These are phyloP conservation scores for Aspergillus ustus DNA, from an alignment of 2,329 filamentous ascomycete genomes.

Conservation along the genomic window DNA sequence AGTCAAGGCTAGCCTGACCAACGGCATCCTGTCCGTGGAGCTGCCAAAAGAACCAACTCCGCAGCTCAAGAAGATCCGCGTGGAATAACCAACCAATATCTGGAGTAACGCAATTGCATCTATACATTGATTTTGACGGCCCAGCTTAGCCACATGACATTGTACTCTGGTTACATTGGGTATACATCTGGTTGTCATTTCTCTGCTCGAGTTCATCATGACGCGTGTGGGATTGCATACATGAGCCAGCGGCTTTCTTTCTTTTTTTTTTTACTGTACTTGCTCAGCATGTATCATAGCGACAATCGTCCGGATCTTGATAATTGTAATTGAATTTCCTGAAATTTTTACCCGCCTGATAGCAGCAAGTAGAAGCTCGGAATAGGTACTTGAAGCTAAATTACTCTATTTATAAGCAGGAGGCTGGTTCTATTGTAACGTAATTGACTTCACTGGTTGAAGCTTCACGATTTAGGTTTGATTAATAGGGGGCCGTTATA, in stretches of 20 bases:
- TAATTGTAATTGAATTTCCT: neutral
- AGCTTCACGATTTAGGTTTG: no score
- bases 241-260: constrained; percentile 2
- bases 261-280: neutral
- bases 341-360: neutral
- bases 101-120: neutral
- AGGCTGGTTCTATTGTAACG: no score
- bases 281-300: neutral
- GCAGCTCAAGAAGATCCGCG: constrained; percentile 56
- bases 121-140: neutral
- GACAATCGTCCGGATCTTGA: neutral
- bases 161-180: neutral
- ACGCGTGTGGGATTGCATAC: neutral
- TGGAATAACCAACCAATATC: constrained; percentile 34
- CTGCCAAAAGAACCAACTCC: constrained; percentile 60
- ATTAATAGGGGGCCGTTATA: no score
- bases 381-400: no score
- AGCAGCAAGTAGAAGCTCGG: no score
- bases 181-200: neutral
- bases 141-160: neutral
- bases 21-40: constrained; percentile 60
- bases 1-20: constrained; percentile 63
- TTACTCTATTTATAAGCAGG: no score
- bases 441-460: no score
- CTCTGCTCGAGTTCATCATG: neutral